Percentiles rank a stretch among this genome's conserved stretches.
These are phyloP conservation scores for Amanita rimosa DNA, from an alignment of 768 basidiomycete genomes.

Conservation along the genomic window DNA sequence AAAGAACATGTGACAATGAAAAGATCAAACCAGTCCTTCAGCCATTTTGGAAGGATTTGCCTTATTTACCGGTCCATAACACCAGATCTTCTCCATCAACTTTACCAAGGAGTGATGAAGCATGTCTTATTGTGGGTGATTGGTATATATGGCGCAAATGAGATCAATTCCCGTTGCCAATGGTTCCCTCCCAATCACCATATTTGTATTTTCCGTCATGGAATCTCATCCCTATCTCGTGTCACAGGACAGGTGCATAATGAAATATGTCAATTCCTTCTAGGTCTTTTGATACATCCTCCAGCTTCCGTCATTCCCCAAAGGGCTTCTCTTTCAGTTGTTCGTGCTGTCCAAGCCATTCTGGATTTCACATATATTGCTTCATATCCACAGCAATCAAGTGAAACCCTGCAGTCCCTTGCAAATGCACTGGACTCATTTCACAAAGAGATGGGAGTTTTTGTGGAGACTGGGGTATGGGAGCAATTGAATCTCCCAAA, in stretches of 20 bases:
- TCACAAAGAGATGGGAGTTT: conserved; percentile 7
- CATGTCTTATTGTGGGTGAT: conserved; percentile 27
- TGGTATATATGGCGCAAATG: conserved; percentile 11
- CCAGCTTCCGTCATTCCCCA: neutral
- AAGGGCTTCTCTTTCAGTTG: neutral
- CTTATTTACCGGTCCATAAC: conserved; percentile 28
- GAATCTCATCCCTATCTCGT: conserved; percentile 24
- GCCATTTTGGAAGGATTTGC: conserved; percentile 32
- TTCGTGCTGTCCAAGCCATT: conserved; percentile 8
- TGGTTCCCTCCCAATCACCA: conserved; percentile 18
- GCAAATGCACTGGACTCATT: too few species aligned
- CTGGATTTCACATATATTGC: conserved; percentile 17
- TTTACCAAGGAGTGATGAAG: conserved; percentile 36
- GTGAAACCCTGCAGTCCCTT: too few species aligned
- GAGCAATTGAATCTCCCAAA: conserved; percentile 18
- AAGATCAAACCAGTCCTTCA: conserved; percentile 16
- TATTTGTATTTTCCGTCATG: conserved; percentile 24
- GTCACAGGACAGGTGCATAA: conserved; percentile 28
- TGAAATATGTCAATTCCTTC: conserved; percentile 18
- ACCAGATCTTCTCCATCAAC: conserved; percentile 37
- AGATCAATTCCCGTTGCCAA: conserved; percentile 27
- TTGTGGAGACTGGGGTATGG: conserved; percentile 9
- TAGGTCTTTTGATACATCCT: conserved; percentile 7
- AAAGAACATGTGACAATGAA: conserved; percentile 10
- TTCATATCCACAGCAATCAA: too few species aligned